These are phyloP conservation scores for Verbascum thapsus DNA, from an alignment of 257 asterid genomes.

Conservation along the genomic window DNA sequence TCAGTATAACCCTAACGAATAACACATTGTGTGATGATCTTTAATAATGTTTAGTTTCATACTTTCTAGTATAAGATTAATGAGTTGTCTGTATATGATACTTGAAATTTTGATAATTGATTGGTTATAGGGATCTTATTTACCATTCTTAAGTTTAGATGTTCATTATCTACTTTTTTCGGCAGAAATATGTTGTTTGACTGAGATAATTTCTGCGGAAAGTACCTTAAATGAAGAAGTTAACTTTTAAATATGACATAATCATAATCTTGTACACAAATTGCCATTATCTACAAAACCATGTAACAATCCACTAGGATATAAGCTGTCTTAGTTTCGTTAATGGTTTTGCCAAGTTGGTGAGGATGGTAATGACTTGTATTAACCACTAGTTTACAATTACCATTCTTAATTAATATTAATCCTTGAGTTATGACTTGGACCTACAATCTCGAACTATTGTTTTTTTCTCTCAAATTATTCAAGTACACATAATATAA, in stretches of 20 bases:
- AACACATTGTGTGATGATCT: not conserved
- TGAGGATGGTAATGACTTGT: not conserved
- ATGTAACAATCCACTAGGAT: not conserved
- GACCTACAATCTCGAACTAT: too few relatives aligned
- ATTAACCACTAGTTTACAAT: too few relatives aligned
- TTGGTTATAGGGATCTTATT: not conserved
- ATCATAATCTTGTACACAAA: not conserved
- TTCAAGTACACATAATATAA: too few relatives aligned
- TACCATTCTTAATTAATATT: too few relatives aligned
- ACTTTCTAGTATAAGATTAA: not conserved
- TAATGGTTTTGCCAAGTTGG: not conserved
- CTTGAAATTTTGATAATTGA: not conserved
- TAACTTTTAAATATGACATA: not conserved
- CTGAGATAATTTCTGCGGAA: not conserved
- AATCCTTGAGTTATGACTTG: too few relatives aligned
- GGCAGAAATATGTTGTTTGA: not conserved
- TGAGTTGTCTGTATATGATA: not conserved
- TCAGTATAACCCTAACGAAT: not conserved
- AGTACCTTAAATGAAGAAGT: not conserved
- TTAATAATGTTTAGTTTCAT: not conserved
- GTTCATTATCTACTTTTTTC: not conserved
- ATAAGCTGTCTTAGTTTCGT: not conserved
- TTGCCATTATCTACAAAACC: not conserved
- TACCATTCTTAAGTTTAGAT: not conserved
- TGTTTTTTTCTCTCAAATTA: too few relatives aligned